Base-by-base conservation (phyloP, 176 grass and related monocot species). In the Cocos nucifera region DNA sequence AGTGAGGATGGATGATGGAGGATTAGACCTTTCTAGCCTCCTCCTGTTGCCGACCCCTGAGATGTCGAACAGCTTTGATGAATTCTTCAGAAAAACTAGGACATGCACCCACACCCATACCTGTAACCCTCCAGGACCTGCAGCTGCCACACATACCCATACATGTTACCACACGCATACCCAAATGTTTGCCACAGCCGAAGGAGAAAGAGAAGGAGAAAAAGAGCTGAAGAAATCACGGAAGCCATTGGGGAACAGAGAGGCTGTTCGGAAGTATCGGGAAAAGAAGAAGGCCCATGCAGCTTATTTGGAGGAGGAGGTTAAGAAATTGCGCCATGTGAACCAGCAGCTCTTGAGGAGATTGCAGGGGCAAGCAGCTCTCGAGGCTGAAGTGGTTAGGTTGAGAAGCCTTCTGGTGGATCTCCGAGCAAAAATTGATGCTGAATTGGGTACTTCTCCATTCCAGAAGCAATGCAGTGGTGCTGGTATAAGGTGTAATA, bases 251-350 rank as follows among this genome's bases (percentile, higher is more conserved):
- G 81, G 85, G 52, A 99, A 99, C 59, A 62, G 77, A 57, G 94
- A 93, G 48, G 94, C 94, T 0, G 94, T 99, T 75, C 82, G 88
- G 56, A 99, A 93, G 82, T 99, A 99, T 64, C 53, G 88, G 56
- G 79, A 99, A 76, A 99, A 93, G 88, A 99, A 93, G 80, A 99
- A 92, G 69, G 94, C 94, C 3, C 94, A 93, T 54, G 80, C 82
- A 2, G 76, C 94, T 3, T 93, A 78, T 12, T 53, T 99, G 44
- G 94, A 93, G 85, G 82, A 99, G 29, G 94, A 99, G 71, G 76
- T 89, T 27, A 80, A 65, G 70, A 75, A 86, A 54, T 83, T 99
- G 18, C 77, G 88, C 6, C 67, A 79, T 15, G 19, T 72, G 29
- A 99, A 99, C 63, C 70, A 93, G 53, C 88, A 89, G 63, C 74